phyloP scores from a whole-genome alignment of 164 flowering plant species.

The Annona squamosa region DNA sequence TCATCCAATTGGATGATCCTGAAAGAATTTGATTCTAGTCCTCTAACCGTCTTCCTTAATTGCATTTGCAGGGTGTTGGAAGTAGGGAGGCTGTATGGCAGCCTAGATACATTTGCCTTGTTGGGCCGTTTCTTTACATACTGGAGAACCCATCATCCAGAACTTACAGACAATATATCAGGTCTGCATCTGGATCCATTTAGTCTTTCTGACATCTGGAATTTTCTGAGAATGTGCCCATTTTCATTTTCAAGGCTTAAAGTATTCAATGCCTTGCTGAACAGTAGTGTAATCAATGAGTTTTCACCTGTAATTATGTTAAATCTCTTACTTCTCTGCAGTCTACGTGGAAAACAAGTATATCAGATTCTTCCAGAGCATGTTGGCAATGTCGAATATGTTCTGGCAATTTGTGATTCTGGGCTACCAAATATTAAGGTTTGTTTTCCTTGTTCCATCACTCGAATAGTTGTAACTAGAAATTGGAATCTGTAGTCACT shows the following conservation, averaged over 20 bases:
- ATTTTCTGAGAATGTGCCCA: background rate
- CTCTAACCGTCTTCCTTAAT: slow-evolving; percentile 5
- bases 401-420: slow-evolving; percentile 61
- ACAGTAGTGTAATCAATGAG: background rate
- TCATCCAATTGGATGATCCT: too few relatives aligned
- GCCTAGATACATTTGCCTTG: slow-evolving; percentile 71
- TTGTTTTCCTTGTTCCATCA: background rate
- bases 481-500: background rate
- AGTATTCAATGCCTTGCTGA: background rate
- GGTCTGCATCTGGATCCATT: slow-evolving; percentile 33
- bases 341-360: slow-evolving; percentile 74
- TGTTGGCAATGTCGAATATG: slow-evolving; percentile 57
- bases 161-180: slow-evolving; percentile 70
- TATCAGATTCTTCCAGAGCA: slow-evolving; percentile 52
- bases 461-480: too few relatives aligned
- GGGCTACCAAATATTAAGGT: slow-evolving; percentile 59
- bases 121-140: slow-evolving; percentile 78
- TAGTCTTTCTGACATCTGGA: slow-evolving; percentile 1
- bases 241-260: background rate
- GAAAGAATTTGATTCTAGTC: background rate
- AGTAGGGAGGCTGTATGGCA: slow-evolving; percentile 96
- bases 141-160: slow-evolving; percentile 73
- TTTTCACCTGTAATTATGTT: background rate
- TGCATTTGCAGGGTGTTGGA: slow-evolving; percentile 68
- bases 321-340: slow-evolving; percentile 18